Evolutionary conservation across 257 asterid genomes (phyloP).

Genomic region (Ajuga chamaepitys): DNA sequence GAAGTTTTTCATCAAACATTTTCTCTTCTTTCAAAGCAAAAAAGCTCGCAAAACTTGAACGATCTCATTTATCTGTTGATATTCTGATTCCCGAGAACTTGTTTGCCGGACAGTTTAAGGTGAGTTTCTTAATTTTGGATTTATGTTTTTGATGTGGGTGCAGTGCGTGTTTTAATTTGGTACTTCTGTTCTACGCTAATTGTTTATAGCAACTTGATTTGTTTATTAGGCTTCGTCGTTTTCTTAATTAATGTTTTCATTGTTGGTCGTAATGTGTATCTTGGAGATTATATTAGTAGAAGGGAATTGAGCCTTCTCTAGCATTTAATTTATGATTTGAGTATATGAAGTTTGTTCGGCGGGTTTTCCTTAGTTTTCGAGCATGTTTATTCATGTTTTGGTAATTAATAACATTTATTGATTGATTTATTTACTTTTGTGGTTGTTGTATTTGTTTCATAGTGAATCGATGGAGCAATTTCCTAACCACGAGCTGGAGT

Average conservation of each 20-base stretch:
- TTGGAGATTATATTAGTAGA: neutral
- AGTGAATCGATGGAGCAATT: constrained; percentile 50
- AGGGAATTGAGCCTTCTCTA: neutral
- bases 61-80: neutral
- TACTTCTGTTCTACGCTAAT: neutral
- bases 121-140: neutral
- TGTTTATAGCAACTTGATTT: neutral
- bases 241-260: neutral
- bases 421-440: neutral
- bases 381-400: neutral
- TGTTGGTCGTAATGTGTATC: neutral
- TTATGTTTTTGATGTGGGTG: neutral
- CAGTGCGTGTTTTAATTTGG: neutral
- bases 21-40: neutral
- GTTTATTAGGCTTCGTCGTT: neutral
- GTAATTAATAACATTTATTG: neutral
- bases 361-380: neutral
- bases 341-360: neutral
- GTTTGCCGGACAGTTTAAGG: constrained; percentile 1
- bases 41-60: neutral
- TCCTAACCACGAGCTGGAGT: constrained; percentile 54
- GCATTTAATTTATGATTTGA: neutral
- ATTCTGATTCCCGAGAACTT: neutral
- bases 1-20: neutral
- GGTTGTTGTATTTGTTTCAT: neutral